Percentiles rank a stretch among this genome's conserved stretches.
Conservation (phyloP, 2,329 filamentous ascomycete species). For the Berkeleyomyces rouxiae region DNA sequence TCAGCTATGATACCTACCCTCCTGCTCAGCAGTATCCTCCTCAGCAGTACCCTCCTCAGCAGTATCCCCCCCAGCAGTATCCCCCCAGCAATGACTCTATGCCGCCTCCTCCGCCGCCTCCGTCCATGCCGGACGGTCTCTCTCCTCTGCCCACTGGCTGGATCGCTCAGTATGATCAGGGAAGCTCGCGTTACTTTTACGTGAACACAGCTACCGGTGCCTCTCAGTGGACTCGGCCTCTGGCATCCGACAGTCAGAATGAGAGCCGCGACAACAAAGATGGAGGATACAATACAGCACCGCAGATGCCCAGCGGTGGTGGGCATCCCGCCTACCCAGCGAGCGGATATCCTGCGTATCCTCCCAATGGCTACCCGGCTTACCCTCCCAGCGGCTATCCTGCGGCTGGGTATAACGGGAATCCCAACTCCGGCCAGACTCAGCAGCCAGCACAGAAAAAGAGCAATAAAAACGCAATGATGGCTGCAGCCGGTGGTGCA, state of each 20-base stretch:
- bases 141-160: slow-evolving; percentile 44
- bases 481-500: slow-evolving; percentile 42
- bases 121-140: slow-evolving; percentile 18
- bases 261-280: slow-evolving; percentile 10
- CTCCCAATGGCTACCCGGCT: slow-evolving; percentile 6
- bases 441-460: slow-evolving; percentile 22
- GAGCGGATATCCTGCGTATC: slow-evolving; percentile 1
- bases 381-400: slow-evolving; percentile 16
- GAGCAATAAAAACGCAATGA: slow-evolving; percentile 36
- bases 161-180: slow-evolving; percentile 45
- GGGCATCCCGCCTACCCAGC: slow-evolving; percentile 1
- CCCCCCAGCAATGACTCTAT: slow-evolving; percentile 4
- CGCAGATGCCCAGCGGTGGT: not conserved
- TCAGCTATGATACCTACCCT: not conserved
- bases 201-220: slow-evolving; percentile 43
- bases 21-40: slow-evolving; percentile 1
- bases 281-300: slow-evolving; percentile 1
- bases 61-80: slow-evolving; percentile 8
- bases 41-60: slow-evolving; percentile 9
- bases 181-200: slow-evolving; percentile 47
- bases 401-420: slow-evolving; percentile 9
- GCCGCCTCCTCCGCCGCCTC: slow-evolving; percentile 14
- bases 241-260: slow-evolving; percentile 13
- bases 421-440: slow-evolving; percentile 16
- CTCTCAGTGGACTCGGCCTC: slow-evolving; percentile 47